Evolutionary conservation across 805 yeast genomes (phyloP).

Genomic region (Helenozyma rhizophorensis): DNA sequence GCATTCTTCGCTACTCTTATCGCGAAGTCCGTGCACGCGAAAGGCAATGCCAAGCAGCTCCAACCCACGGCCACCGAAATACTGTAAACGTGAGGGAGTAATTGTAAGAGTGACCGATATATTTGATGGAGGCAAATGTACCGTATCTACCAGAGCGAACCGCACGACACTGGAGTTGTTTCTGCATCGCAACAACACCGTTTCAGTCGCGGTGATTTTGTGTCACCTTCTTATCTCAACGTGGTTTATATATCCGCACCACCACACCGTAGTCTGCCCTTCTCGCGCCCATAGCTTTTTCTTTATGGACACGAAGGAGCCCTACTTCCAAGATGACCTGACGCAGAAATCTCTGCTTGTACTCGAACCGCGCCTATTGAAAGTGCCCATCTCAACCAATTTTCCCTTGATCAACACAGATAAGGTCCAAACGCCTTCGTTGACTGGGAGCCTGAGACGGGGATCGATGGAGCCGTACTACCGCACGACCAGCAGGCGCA

Average conservation of each 20-base stretch:
- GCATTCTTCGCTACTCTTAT: too few species aligned
- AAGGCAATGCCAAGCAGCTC: too few species aligned
- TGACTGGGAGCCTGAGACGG: conserved; percentile 8
- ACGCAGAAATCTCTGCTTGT: conserved; percentile 3
- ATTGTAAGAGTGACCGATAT: too few species aligned
- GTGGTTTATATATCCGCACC: neutral
- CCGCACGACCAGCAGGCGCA: conserved; percentile 2
- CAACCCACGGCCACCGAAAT: too few species aligned
- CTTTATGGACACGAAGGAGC: conserved; percentile 13
- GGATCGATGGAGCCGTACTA: conserved; percentile 16
- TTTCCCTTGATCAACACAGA: conserved; percentile 2
- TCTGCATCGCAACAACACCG: too few species aligned
- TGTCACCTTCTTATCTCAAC: conserved; percentile 1
- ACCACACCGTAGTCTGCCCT: neutral
- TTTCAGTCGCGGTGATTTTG: conserved; percentile 4
- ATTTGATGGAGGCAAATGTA: too few species aligned
- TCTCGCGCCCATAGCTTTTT: neutral
- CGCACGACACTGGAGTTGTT: too few species aligned
- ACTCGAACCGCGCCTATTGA: conserved; percentile 6
- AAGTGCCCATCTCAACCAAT: conserved; percentile 10
- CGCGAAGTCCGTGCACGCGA: too few species aligned
- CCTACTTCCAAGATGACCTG: conserved; percentile 13
- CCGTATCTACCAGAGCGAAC: too few species aligned
- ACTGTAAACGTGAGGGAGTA: too few species aligned
- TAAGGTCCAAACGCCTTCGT: conserved; percentile 5